Evolutionary conservation across 1,284 basidiomycete genomes (phyloP), one percentile per base, ranked within the genome.

Genomic region (Somion occarium): DNA sequence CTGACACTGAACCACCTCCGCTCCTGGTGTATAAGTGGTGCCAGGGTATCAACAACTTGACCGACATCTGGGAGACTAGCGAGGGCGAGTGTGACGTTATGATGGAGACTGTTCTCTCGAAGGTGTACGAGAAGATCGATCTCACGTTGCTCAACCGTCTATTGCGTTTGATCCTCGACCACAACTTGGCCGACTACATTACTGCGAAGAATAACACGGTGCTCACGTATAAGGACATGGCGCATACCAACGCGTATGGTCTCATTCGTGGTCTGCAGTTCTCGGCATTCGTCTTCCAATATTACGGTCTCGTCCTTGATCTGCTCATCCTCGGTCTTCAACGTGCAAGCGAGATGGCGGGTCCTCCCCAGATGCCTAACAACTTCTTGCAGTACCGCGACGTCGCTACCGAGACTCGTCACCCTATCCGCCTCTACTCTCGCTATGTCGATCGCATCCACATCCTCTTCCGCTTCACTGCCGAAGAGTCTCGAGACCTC

Each of bases 121-220:
- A 96, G 70, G 93, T 96, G 22, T 98, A 97, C 69, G 95, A 98
- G 77, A 98, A 98, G 81, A 89, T 98, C 58, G 95, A 98, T 68
- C 69, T 98, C 59, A 98, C 95, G 0, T 74, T 98, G 27, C 80
- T 98, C 57, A 96, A 97, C 69, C 89, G 93, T 63, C 79, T 98
- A 2, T 76, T 98, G 37, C 90, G 94, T 50, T 83, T 98, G 41
- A 96, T 98, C 62, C 78, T 98, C 59, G 94, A 98, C 64, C 95
- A 98, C 75, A 98, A 98, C 68, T 69, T 98, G 73, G 95, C 95
- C 19, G 94, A 98, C 65, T 98, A 98, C 69, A 97, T 97, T 66
- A 98, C 94, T 2, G 90, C 93, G 20, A 97, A 98, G 82, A 97
- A 97, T 75, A 98, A 98, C 69, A 92, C 91, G 0, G 88, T 91